These are phyloP conservation scores for Diutina neorugosa DNA, from an alignment of 1,139 yeast species.

Conservation along the genomic window DNA sequence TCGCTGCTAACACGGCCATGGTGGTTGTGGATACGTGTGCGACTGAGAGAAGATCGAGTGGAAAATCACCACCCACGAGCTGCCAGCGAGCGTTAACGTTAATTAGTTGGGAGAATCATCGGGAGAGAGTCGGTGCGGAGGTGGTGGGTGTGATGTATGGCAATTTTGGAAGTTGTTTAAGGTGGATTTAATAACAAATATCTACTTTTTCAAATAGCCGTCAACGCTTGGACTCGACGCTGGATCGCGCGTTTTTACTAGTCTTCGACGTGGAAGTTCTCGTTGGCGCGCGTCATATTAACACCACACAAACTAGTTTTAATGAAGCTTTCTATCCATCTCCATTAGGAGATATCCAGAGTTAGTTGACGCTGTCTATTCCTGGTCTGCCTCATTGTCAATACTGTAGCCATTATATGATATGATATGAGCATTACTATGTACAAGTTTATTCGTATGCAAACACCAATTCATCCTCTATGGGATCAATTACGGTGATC, in stretches of 20 bases:
- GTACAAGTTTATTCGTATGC: not conserved
- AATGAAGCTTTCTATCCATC: too few species aligned
- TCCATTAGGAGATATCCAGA: too few species aligned
- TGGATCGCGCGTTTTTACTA: not conserved
- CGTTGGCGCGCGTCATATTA: not conserved
- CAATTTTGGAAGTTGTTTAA: not conserved
- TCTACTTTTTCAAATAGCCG: not conserved
- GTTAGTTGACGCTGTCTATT: too few species aligned
- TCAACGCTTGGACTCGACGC: not conserved
- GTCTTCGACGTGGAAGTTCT: not conserved
- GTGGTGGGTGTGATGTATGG: not conserved
- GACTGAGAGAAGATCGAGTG: not conserved
- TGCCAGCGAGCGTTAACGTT: not conserved
- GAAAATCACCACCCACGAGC: not conserved
- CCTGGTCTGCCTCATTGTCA: too few species aligned
- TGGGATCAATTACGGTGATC: not conserved
- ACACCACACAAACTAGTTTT: not conserved
- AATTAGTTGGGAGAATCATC: not conserved
- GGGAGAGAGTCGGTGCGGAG: not conserved
- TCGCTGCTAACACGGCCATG: slow-evolving; percentile 66
- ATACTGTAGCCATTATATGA: too few species aligned
- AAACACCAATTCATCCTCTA: not conserved
- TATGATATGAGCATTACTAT: not conserved
- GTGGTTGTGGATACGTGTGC: not conserved
- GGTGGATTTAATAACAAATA: not conserved